phyloP scores from a whole-genome alignment of 139 green algal species.

The Pycnococcus provasolii region DNA sequence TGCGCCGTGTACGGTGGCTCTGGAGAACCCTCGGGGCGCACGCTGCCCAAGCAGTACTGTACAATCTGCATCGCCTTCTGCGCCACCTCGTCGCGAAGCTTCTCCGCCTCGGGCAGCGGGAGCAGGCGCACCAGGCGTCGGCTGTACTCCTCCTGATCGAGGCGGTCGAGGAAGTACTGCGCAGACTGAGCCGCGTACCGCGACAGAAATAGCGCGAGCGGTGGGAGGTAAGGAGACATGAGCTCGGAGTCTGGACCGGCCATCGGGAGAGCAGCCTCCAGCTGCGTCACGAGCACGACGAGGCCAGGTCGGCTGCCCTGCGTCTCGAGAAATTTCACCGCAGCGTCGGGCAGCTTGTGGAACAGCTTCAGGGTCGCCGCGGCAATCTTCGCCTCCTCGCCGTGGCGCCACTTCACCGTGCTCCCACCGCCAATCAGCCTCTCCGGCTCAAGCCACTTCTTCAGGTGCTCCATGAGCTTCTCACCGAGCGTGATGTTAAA shows the following conservation, averaged over 20 bases:
- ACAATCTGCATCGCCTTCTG: constrained; percentile 38
- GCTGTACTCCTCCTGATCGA: constrained; percentile 25
- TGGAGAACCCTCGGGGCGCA: neutral
- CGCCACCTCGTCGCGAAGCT: constrained; percentile 63
- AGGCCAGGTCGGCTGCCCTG: constrained; percentile 52
- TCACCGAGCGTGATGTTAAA: constrained; percentile 92
- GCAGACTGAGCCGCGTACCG: constrained; percentile 39
- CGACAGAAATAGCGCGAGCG: constrained; percentile 74
- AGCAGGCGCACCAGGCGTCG: no score
- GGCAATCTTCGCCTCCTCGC: constrained; percentile 75
- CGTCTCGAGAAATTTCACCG: constrained; percentile 77
- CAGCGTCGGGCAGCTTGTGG: constrained; percentile 74
- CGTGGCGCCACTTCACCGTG: constrained; percentile 60
- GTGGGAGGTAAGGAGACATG: constrained; percentile 64
- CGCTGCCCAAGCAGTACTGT: constrained; percentile 11
- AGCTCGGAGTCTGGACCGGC: constrained; percentile 42
- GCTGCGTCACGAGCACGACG: constrained; percentile 81
- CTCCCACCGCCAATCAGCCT: constrained; percentile 39
- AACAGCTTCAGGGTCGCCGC: constrained; percentile 87
- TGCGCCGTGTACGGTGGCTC: neutral
- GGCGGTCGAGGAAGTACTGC: constrained; percentile 37
- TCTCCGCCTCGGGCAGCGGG: constrained; percentile 30
- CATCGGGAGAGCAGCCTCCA: constrained; percentile 69
- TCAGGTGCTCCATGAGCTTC: constrained; percentile 86
- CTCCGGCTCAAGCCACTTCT: constrained; percentile 73